phyloP scores from a whole-genome alignment of 2,329 filamentous ascomycete genomes.

The Pseudocercospora fijiensis region DNA sequence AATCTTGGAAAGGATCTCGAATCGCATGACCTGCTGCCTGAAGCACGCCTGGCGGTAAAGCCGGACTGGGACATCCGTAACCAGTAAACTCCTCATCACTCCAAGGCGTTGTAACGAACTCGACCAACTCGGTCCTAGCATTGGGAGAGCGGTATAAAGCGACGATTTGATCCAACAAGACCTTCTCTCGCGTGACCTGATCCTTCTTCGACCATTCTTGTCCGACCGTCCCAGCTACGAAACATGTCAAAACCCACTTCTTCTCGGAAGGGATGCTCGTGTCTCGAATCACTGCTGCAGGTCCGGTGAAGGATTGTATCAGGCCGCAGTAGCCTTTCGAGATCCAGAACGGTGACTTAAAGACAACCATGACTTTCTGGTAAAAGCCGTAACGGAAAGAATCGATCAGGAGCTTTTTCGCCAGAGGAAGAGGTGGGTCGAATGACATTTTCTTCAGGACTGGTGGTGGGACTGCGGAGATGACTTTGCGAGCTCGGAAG shows the following conservation, averaged over 20 bases:
- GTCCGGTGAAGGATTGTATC: conserved; percentile 47
- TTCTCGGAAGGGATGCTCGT: conserved; percentile 34
- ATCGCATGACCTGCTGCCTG: conserved; percentile 20
- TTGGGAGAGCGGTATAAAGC: conserved; percentile 28
- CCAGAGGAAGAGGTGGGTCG: conserved; percentile 45
- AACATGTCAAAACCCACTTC: conserved; percentile 41
- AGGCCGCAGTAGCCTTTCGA: conserved; percentile 47
- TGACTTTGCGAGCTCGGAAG: conserved; percentile 46
- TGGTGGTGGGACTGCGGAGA: conserved; percentile 50
- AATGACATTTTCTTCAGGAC: conserved; percentile 49
- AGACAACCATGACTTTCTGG: conserved; percentile 52
- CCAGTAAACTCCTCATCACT: conserved; percentile 31
- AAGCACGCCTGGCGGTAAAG: conserved; percentile 23
- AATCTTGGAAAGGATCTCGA: conserved; percentile 34
- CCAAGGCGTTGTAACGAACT: conserved; percentile 34
- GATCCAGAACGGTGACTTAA: conserved; percentile 49
- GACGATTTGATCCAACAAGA: conserved; percentile 39
- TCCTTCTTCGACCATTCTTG: conserved; percentile 36
- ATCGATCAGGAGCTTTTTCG: conserved; percentile 41
- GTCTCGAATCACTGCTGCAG: conserved; percentile 48
- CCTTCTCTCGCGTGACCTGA: conserved; percentile 30
- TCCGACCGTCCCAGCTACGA: conserved; percentile 41
- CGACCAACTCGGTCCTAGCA: conserved; percentile 23
- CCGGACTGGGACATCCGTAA: conserved; percentile 26
- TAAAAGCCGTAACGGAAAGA: conserved; percentile 49